Conservation (phyloP, 2,329 filamentous ascomycete species). For the Hymenoscyphus scutula region DNA sequence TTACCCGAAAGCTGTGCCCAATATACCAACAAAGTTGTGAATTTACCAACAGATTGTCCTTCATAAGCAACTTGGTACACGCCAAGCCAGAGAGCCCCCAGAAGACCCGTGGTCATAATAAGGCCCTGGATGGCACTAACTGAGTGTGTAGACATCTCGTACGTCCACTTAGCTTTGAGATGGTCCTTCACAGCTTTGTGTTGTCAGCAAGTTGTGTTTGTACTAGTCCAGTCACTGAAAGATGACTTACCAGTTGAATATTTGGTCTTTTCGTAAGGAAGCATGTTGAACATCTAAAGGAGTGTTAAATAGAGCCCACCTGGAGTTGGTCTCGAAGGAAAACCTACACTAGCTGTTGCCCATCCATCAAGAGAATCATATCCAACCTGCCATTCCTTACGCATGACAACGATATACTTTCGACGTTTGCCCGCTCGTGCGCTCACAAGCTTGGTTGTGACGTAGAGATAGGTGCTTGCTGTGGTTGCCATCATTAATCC, state of each 20-base stretch:
- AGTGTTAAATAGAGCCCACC: conserved; percentile 8
- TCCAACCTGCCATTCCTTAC: conserved; percentile 39
- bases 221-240: not conserved
- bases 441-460: conserved; percentile 41
- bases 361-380: conserved; percentile 41
- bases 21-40: conserved; percentile 64
- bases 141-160: conserved; percentile 37
- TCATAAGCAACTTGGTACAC: conserved; percentile 38
- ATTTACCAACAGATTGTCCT: conserved; percentile 53
- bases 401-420: conserved; percentile 34
- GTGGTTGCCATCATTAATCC: conserved; percentile 47
- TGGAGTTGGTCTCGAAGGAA: not conserved
- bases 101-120: conserved; percentile 49
- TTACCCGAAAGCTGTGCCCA: conserved; percentile 52
- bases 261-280: conserved; percentile 50
- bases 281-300: conserved; percentile 51
- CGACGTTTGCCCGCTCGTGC: conserved; percentile 36
- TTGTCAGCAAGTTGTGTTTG: conserved; percentile 32
- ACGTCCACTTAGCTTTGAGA: conserved; percentile 37
- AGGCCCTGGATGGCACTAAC: conserved; percentile 53
- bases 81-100: conserved; percentile 39
- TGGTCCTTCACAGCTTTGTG: conserved; percentile 39
- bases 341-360: conserved; percentile 40
- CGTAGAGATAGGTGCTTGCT: conserved; percentile 51
- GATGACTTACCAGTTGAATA: conserved; percentile 41